Evolutionary conservation across 306 rosid genomes (phyloP).

Genomic region (Acacia acuminata): DNA sequence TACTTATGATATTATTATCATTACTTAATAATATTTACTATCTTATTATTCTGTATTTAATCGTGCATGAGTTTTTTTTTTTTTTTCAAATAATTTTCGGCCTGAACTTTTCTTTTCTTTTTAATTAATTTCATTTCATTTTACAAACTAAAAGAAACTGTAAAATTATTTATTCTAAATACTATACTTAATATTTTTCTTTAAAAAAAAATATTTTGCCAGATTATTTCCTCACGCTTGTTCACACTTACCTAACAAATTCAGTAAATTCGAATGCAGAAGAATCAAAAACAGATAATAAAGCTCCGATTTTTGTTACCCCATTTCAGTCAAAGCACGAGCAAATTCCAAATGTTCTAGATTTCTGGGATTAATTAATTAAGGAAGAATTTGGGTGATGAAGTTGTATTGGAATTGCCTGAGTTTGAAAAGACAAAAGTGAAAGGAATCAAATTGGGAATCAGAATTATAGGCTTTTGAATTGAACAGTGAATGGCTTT

Average conservation of each 20-base stretch:
- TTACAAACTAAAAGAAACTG: too few species aligned
- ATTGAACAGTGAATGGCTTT: conserved; percentile 34
- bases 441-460: conserved; percentile 36
- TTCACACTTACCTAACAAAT: neutral
- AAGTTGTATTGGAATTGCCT: conserved; percentile 15
- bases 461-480: conserved; percentile 18
- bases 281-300: neutral
- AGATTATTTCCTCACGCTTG: neutral
- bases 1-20: neutral
- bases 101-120: too few species aligned
- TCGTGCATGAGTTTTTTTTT: too few species aligned
- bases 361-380: neutral
- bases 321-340: neutral
- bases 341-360: neutral
- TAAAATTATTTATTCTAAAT: too few species aligned
- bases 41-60: too few species aligned
- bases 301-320: neutral
- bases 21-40: neutral
- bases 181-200: neutral
- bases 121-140: too few species aligned
- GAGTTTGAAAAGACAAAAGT: conserved; percentile 14
- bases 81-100: too few species aligned
- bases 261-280: neutral
- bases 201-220: neutral
- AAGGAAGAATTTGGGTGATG: neutral